A percentile compares a stretch with the other conserved stretches of the same genome.
phyloP scores from a whole-genome alignment of 306 rosid genomes.

The Prunus dulcis region DNA sequence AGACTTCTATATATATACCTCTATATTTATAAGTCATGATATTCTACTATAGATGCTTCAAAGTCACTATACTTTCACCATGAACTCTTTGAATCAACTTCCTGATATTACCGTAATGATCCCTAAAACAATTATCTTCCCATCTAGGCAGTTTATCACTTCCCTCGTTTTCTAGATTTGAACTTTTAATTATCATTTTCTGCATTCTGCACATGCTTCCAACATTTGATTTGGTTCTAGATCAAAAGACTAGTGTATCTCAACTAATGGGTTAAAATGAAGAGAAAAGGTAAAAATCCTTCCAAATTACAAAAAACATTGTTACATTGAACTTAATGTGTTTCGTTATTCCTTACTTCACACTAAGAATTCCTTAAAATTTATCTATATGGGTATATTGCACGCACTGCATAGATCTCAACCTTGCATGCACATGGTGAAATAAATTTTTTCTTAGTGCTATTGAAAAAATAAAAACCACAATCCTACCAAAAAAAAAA shows the following conservation, averaged over 20 bases:
- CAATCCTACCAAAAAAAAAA: background rate
- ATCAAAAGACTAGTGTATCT: background rate
- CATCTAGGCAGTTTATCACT: background rate
- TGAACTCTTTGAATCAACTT: slow-evolving; percentile 1
- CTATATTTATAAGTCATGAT: background rate
- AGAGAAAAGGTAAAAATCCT: background rate
- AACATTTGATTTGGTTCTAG: background rate
- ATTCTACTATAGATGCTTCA: background rate
- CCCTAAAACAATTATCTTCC: background rate
- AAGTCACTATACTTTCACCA: background rate
- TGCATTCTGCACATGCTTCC: background rate
- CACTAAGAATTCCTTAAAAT: background rate
- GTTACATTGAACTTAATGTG: background rate
- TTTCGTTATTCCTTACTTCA: background rate
- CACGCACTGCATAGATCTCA: background rate
- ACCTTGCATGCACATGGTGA: background rate
- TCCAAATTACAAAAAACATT: background rate
- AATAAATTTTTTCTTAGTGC: background rate
- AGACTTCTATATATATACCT: background rate
- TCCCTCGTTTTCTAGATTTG: background rate
- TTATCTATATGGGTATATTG: background rate
- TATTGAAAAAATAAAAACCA: background rate
- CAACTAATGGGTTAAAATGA: background rate
- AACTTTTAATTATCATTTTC: background rate
- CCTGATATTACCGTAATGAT: background rate